phyloP scores from a whole-genome alignment of 2,329 filamentous ascomycete species.

The Cryphonectria japonica region DNA sequence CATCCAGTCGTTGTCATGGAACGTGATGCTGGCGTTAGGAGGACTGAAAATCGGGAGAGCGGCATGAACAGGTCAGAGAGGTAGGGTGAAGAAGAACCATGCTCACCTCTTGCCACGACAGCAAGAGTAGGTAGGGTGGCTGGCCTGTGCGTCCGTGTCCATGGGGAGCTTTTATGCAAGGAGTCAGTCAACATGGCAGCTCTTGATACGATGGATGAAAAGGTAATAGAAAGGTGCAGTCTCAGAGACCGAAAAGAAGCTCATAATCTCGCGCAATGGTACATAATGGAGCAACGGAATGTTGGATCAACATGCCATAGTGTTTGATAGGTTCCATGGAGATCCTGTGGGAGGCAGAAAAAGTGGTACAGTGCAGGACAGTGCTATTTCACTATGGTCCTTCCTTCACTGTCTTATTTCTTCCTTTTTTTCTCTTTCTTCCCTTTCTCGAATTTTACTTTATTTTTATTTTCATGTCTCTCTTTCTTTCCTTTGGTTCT shows the following conservation, averaged over 20 bases:
- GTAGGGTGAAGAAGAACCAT: background rate
- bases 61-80: constrained; percentile 1
- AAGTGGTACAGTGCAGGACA: constrained; percentile 10
- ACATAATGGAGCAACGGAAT: background rate
- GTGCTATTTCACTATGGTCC: background rate
- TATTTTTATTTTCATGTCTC: background rate
- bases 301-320: background rate
- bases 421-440: background rate
- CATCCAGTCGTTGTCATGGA: background rate
- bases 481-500: background rate
- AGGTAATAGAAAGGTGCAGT: background rate
- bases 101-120: background rate
- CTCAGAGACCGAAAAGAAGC: background rate
- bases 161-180: background rate
- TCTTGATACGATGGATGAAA: background rate
- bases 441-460: background rate
- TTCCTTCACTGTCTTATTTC: too few relatives aligned
- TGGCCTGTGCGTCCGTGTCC: background rate
- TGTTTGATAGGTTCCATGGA: background rate
- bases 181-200: background rate
- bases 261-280: background rate
- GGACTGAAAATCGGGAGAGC: background rate
- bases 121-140: background rate
- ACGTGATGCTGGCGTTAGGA: background rate
- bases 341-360: background rate